These are phyloP conservation scores for Gossypium stocksii DNA, from an alignment of 345 rosid species.

Conservation along the genomic window DNA sequence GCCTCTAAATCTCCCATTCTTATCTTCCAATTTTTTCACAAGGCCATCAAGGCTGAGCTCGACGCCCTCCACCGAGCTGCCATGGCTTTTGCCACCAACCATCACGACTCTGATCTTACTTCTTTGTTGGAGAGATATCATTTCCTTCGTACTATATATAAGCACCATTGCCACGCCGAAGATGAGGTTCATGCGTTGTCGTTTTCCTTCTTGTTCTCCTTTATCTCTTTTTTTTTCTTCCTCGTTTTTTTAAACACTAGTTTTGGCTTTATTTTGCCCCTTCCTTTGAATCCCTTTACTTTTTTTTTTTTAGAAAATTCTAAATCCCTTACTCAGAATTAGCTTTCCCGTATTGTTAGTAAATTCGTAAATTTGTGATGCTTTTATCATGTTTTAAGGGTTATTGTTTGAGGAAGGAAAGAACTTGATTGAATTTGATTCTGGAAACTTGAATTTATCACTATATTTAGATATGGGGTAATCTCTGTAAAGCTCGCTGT, in stretches of 20 bases:
- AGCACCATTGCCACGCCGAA: slow-evolving; percentile 73
- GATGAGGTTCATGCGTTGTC: slow-evolving; percentile 46
- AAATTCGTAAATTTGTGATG: background rate
- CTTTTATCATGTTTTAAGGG: background rate
- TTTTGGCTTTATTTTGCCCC: background rate
- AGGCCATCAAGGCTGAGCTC: slow-evolving; percentile 63
- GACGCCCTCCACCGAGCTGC: slow-evolving; percentile 61
- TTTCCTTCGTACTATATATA: slow-evolving; percentile 52
- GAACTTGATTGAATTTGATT: background rate
- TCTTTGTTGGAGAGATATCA: slow-evolving; percentile 46
- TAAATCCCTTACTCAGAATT: background rate
- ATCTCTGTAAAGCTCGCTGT: background rate
- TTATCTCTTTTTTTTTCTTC: background rate
- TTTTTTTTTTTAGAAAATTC: background rate
- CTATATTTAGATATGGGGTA: background rate
- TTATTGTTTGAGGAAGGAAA: background rate
- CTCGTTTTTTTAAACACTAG: too few relatives aligned
- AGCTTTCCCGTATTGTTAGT: background rate
- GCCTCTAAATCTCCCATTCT: slow-evolving; percentile 56
- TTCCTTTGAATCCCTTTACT: background rate
- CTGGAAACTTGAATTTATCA: background rate
- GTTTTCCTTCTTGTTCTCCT: background rate
- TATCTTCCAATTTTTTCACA: slow-evolving; percentile 62
- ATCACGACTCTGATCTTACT: slow-evolving; percentile 32
- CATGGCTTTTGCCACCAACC: slow-evolving; percentile 43